Evolutionary conservation across 75 land plant species (phyloP), one percentile per base, ranked within the genome.

Genomic region (Pinus taeda): DNA sequence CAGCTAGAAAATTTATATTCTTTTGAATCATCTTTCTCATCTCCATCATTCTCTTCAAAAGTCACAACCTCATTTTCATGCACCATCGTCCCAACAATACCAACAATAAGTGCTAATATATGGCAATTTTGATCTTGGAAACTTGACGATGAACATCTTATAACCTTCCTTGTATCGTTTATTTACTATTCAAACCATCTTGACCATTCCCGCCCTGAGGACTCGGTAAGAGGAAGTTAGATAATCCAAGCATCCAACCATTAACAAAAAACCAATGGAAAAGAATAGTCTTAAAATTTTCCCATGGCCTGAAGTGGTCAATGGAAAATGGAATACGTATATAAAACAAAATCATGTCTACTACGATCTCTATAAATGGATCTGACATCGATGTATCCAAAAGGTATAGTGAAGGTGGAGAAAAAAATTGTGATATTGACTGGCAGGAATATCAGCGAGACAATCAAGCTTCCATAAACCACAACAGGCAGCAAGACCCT

Each of bases 401-500:
- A 36, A 97, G 99, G 76, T 94, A 97, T 59, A 94, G 75, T 55
- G 95, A 88, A 49, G 94, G 94, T n/a, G 26, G 93, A 90, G 81
- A 94, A 36, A 37, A 86, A 83, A 88, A 93, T 90, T 21, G 99
- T 97, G 73, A 97, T 87, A 67, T 90, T 92, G 26, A 94, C 99
- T 26, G 99, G 99, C 66, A 97, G 82, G 59, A 92, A 97, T 22
- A 97, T 93, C 77, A 97, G 90, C 93, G 94, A 83, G 57, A 97
- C 99, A 81, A 97, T 94, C 71, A 97, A 89, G 79, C 99, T 97
- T 57, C 99, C 99, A 89, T 97, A 97, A 37, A 97, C 99, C 58
- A 91, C 93, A 49, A 97, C 92, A 73, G 97, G 94, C 26, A 97
- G 79, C 49, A 97, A 78, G 65, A 97, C 99, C 15, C 99, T 85